Base-by-base conservation (phyloP, 2,329 filamentous ascomycete genomes). In the Penicillium expansum region DNA sequence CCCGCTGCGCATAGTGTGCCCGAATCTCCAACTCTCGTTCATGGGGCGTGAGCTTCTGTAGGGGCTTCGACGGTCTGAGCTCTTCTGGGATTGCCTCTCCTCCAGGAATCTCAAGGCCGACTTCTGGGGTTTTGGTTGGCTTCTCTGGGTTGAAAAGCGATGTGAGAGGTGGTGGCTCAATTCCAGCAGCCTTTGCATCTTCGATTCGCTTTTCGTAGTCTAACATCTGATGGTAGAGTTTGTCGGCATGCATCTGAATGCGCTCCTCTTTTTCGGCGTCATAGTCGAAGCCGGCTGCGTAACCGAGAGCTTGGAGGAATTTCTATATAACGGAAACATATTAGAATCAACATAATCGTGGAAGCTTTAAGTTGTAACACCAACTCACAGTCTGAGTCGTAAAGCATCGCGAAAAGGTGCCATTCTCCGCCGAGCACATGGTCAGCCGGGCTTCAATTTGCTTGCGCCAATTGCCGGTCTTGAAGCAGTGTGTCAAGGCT, bases 181-280 rank as follows among this genome's bases (percentile, higher is more conserved):
- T 51, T 24, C 76, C 75, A 38, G 75, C 67, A 67, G 77, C 67
- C 68, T 73, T 62, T 69, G 83, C 74, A 74, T 86, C 82, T 62
- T 89, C 85, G n/a, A 90, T 85, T 61, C 82, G 83, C 20, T 80
- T 80, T 75, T 99, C 93, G 71, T 96, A 91, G 59, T 85, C 83
- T 37, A 96, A 75, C 87, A 97, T 91, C 65, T 89, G 86, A 68
- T 93, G 89, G 75, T 92, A 99, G 39, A 99, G 81, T 61, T 85
- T 85, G 77, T 99, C 94, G 57, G 93, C 93, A 73, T 97, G 92
- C 87, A 97, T 91, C 76, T 97, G 94, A 60, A 99, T 91, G 65
- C 88, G 85, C 72, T 97, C 92, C 67, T 96, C 90, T 50, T 90
- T 82, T 30, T 86, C 82, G 0, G 82, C 77, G 9, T 87, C 79